Evolutionary conservation across 108 stramenopile genomes (phyloP).

Genomic region (Cyclotella kingstonii): DNA sequence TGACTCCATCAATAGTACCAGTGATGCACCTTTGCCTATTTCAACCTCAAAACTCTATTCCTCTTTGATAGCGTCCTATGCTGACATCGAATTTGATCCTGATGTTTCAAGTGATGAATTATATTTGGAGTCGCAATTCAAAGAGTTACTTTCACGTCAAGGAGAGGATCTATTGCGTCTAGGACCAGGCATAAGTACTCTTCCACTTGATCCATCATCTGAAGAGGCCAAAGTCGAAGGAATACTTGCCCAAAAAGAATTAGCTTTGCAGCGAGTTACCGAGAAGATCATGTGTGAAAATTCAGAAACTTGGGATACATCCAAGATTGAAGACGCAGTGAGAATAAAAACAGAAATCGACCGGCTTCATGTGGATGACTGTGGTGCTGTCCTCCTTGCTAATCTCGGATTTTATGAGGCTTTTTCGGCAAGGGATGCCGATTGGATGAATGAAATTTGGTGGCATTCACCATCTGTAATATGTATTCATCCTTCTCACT

Average conservation of each 20-base stretch:
- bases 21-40: background rate
- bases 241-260: conserved; percentile 29
- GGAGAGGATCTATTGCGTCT: conserved; percentile 25
- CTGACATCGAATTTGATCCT: conserved; percentile 25
- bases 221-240: conserved; percentile 28
- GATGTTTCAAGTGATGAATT: conserved; percentile 19
- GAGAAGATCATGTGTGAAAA: conserved; percentile 10
- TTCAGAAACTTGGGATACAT: conserved; percentile 22
- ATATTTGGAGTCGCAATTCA: conserved; percentile 30
- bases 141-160: conserved; percentile 30
- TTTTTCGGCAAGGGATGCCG: conserved; percentile 62
- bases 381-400: conserved; percentile 70
- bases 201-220: conserved; percentile 35
- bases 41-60: conserved; percentile 21
- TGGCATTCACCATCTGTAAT: conserved; percentile 59
- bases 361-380: conserved; percentile 77
- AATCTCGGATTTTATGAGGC: conserved; percentile 80
- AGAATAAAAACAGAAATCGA: conserved; percentile 56
- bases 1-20: conserved; percentile 1
- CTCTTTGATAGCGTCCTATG: conserved; percentile 24
- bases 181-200: conserved; percentile 37
- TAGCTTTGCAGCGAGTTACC: conserved; percentile 22
- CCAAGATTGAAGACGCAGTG: conserved; percentile 41
- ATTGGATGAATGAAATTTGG: conserved; percentile 75
- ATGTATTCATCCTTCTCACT: conserved; percentile 79